Percentiles rank a stretch among this genome's conserved stretches.
These are phyloP conservation scores for Penicillium sp. DNA, from an alignment of 2,329 filamentous ascomycete species.

Conservation along the genomic window DNA sequence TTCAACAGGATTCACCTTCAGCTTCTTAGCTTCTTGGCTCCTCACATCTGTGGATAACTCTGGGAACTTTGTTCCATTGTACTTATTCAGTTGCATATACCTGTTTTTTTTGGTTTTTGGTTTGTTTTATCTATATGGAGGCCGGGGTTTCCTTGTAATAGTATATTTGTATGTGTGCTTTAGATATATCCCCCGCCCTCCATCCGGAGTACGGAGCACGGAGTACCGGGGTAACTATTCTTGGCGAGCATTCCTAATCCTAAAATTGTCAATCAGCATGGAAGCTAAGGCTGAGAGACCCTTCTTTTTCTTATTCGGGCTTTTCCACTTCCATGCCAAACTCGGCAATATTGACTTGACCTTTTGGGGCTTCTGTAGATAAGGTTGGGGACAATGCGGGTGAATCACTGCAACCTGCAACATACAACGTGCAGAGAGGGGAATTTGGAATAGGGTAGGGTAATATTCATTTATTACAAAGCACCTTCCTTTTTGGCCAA, in stretches of 20 bases:
- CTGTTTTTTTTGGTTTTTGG: not conserved
- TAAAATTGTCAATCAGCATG: not conserved
- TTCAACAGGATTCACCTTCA: not conserved
- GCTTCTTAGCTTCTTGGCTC: not conserved
- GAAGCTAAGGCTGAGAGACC: not conserved
- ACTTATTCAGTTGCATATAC: not conserved
- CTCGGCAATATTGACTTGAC: not conserved
- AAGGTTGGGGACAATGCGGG: constrained; percentile 5
- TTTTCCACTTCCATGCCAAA: not conserved
- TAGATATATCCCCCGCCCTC: not conserved
- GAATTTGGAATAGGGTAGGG: not conserved
- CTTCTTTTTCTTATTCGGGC: not conserved
- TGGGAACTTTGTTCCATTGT: not conserved
- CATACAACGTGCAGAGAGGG: not conserved
- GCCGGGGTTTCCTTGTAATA: not conserved
- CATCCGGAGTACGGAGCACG: not conserved
- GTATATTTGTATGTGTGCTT: too few relatives aligned
- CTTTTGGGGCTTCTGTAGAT: not conserved
- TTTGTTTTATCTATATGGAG: not conserved
- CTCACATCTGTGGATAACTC: not conserved
- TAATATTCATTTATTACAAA: not conserved
- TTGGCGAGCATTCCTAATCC: not conserved
- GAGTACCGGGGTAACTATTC: not conserved
- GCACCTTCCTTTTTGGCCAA: constrained; percentile 1
- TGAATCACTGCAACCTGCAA: constrained; percentile 3